These are phyloP conservation scores for Nemania abortiva DNA, from an alignment of 2,329 filamentous ascomycete genomes.

Conservation along the genomic window DNA sequence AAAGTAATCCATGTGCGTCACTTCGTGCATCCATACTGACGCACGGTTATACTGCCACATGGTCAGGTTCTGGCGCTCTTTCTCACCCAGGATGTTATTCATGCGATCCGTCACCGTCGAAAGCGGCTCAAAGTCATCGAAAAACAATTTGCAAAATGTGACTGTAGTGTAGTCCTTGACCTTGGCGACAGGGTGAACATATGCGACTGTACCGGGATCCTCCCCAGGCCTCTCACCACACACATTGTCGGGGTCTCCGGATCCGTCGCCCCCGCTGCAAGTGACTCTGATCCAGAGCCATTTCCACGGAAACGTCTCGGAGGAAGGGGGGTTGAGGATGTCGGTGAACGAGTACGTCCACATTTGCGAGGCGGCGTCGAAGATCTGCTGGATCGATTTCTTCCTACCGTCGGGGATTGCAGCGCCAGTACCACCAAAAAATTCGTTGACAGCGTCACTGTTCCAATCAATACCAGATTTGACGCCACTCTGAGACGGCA, in stretches of 20 bases:
- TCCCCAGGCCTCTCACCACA: not conserved
- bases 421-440: not conserved
- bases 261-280: not conserved
- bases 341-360: not conserved
- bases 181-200: not conserved
- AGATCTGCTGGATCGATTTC: not conserved
- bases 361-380: not conserved
- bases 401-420: not conserved
- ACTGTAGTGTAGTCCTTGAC: not conserved
- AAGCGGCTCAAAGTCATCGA: not conserved
- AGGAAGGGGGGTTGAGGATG: not conserved
- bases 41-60: not conserved
- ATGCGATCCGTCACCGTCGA: not conserved
- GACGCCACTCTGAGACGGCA: not conserved
- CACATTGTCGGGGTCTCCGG: not conserved
- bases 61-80: not conserved
- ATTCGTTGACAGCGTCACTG: not conserved
- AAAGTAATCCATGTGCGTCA: not conserved
- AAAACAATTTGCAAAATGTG: not conserved
- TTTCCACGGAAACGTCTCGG: not conserved
- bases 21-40: not conserved
- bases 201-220: not conserved
- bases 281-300: not conserved
- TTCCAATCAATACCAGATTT: not conserved
- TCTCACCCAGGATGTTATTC: not conserved